Percentiles rank a stretch among this genome's conserved stretches.
Evolutionary conservation across 2,329 filamentous ascomycete species (phyloP).

Genomic region (Phialophora tarda): DNA sequence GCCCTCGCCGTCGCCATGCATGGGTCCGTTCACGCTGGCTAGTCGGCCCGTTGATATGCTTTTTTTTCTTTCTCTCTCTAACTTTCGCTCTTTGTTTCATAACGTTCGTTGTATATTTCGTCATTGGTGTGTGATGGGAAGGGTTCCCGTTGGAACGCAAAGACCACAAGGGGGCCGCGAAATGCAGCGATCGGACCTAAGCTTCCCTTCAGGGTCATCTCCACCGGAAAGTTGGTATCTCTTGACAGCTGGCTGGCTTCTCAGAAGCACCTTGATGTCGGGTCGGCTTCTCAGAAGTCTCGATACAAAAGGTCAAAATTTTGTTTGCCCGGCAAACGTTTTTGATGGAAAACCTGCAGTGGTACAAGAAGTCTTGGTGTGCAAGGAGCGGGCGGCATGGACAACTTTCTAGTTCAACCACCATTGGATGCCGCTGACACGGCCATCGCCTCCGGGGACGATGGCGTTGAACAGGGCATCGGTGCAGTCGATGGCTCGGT

Average conservation of each 20-base stretch:
- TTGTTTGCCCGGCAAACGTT: slow-evolving; percentile 17
- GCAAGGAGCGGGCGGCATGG: background rate
- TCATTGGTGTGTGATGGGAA: slow-evolving; percentile 3
- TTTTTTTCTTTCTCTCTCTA: background rate
- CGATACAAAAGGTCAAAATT: background rate
- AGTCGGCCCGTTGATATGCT: slow-evolving; percentile 1
- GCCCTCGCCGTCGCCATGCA: background rate
- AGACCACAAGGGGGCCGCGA: background rate
- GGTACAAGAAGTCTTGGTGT: background rate
- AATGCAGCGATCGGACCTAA: background rate
- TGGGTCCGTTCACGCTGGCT: slow-evolving; percentile 8
- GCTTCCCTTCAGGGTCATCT: background rate
- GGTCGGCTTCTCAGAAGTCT: slow-evolving; percentile 1
- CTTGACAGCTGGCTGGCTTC: slow-evolving; percentile 11
- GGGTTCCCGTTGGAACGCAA: background rate
- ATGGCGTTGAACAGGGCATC: slow-evolving; percentile 48
- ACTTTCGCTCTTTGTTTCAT: slow-evolving; percentile 15
- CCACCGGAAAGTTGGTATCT: background rate
- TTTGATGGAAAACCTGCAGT: background rate
- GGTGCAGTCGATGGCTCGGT: slow-evolving; percentile 41
- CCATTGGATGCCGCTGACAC: slow-evolving; percentile 51
- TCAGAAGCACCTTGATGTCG: slow-evolving; percentile 12
- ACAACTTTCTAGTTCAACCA: slow-evolving; percentile 44
- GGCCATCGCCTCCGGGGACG: slow-evolving; percentile 46
- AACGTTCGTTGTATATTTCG: slow-evolving; percentile 17